Base-by-base conservation (phyloP, 768 basidiomycete genomes). In the Lentinula detonsa region DNA sequence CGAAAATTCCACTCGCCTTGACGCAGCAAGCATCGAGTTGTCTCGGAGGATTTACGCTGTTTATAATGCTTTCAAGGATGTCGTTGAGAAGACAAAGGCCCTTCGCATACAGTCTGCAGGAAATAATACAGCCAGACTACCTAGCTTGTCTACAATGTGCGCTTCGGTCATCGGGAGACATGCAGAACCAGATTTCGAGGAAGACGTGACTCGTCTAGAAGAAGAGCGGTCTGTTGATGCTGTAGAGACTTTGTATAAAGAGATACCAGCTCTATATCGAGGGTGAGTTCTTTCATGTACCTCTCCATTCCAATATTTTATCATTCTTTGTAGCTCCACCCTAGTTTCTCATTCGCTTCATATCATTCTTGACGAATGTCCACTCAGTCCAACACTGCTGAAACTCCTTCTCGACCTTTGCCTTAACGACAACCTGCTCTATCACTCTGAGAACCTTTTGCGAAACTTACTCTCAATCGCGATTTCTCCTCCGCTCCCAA, bases 31-130 rank as follows among this genome's bases (percentile, higher is more conserved):
- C 21, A 65, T 77, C 40, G 77, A 81, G 57, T 71, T 84, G 34
- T 77, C 83, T 8, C 74, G 75, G 40, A 76, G 72, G 34, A 76
- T 85, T 8, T 76, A 83, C 66, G 81, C 80, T 13, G 75, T 87
- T 15, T 74, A 81, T n/a, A 81, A 82, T 62, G 78, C 79, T 56
- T 87, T 84, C 70, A 75, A 73, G 53, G 82, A 84, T 59, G 67
- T 86, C 48, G 72, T 81, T 3, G 65, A 78, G 39, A 78, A 75
- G 34, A 74, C 75, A 11, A 40, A 34, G 21, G 16, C 13, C 9
- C 16, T 16, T 49, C 48, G 50, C 2, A 15, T 23, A 42, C 49
- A 18, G 9, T 70, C 67, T 21, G 69, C 63, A 59, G 34, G 9
- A 3, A 55, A 62, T 9, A 10, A 18, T 23, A 28, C 42, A 23